Percentiles rank a stretch among this genome's conserved stretches.
These are phyloP conservation scores for Calamus simplicifolius DNA, from an alignment of 176 grass and related monocot species.

Conservation along the genomic window DNA sequence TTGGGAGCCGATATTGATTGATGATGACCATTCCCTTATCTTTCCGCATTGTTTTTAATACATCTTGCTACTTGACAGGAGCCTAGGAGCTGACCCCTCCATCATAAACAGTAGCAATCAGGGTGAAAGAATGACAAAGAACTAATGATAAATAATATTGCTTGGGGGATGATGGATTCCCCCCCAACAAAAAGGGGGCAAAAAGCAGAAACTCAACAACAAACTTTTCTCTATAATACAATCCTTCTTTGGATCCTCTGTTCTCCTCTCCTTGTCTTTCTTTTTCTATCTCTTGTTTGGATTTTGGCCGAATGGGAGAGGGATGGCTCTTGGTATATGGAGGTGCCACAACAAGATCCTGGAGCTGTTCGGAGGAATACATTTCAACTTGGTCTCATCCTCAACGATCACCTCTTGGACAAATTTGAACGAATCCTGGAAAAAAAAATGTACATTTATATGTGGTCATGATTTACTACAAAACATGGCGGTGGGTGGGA, in stretches of 20 bases:
- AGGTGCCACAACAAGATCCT: conserved; percentile 89
- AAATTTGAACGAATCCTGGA: conserved; percentile 89
- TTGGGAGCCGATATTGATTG: too few species aligned
- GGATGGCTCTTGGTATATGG: conserved; percentile 25
- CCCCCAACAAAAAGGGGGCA: conserved; percentile 13
- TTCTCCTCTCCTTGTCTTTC: conserved; percentile 4
- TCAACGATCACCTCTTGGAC: conserved; percentile 84
- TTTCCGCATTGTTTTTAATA: too few species aligned
- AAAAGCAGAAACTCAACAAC: conserved; percentile 14
- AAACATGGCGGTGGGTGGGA: too few species aligned
- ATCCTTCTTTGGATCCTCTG: too few species aligned
- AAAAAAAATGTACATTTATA: neutral
- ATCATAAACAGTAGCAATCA: conserved; percentile 10
- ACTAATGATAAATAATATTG: conserved; percentile 41
- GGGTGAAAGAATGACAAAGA: conserved; percentile 18
- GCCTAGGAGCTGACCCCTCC: conserved; percentile 10
- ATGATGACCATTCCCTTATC: too few species aligned
- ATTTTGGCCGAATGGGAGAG: conserved; percentile 9
- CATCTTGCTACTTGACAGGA: conserved; percentile 1
- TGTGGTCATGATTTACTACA: too few species aligned
- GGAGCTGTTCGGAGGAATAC: conserved; percentile 72
- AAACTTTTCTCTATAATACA: conserved; percentile 21
- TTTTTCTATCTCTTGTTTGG: conserved; percentile 21
- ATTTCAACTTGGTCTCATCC: conserved; percentile 70
- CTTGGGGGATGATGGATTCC: conserved; percentile 17